Evolutionary conservation across 495 filamentous ascomycete species (phyloP), one percentile per base, ranked within the genome.

Genomic region (Tuber aestivum): DNA sequence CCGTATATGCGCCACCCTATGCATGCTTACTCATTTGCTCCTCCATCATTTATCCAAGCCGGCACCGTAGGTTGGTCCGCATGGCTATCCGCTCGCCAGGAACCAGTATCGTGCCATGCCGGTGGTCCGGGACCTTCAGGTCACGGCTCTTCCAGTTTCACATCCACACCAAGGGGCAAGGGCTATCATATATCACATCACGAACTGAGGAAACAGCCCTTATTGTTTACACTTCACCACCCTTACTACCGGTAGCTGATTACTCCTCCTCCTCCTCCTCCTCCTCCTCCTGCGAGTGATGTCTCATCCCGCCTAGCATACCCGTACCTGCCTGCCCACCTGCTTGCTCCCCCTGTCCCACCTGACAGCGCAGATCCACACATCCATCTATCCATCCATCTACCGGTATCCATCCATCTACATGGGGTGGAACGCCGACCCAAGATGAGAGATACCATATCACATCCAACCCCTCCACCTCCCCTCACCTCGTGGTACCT

Each of bases 291-390:
- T 65, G 56, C 56, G 56, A 65, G 56, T 35, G 56, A 35, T 65
- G 56, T 65, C 32, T 35, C 27, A 65, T 27, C 56, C 14, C 14
- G 27, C 27, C 32, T 1, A 65, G 56, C 56, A 65, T 65, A 65
- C 56, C 56, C 56, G 56, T 65, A 35, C 56, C 56, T 65, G 56
- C 56, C 32, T 65, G 27, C 4, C 56, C 10, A 23, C 14, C 27
- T 32, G 56, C 56, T 18, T 32, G 44, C 45, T 23, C 21, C 8
- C n/a, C 12, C 27, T 65, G 56, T 20, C 12, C 56, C 2, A 65
- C 56, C 56, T 35, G 56, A 65, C 27, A 65, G 56, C 56, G 56
- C 56, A 65, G 56, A 35, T 65, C 56, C 56, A 65, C 56, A 65
- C 27, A 65, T 65, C 27, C 35, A 35, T 16, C 12, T 65, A 35